These are phyloP conservation scores for Collybia sordida DNA, from an alignment of 768 basidiomycete species.

Conservation along the genomic window DNA sequence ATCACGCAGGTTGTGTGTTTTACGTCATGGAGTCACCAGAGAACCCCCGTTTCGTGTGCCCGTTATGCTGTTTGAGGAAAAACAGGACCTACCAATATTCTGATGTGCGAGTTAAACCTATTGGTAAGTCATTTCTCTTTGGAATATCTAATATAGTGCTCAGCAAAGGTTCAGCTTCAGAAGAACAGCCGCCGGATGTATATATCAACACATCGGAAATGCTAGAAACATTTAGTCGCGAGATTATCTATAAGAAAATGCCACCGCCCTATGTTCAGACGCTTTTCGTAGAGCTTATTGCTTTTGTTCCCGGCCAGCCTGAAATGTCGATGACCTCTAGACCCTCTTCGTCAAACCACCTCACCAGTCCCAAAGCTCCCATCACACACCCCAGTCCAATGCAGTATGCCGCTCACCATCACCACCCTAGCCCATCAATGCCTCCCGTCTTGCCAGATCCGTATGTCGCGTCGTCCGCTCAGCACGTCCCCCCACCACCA, in stretches of 20 bases:
- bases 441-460: conserved; percentile 8
- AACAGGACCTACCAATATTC: conserved; percentile 70
- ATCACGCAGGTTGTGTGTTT: conserved; percentile 78
- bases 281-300: conserved; percentile 72
- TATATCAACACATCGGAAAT: conserved; percentile 76
- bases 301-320: conserved; percentile 55
- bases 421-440: conserved; percentile 15
- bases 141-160: conserved; percentile 5
- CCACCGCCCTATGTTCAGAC: conserved; percentile 63
- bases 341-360: conserved; percentile 21
- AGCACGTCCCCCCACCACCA: conserved; percentile 30
- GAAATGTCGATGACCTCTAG: conserved; percentile 30
- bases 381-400: conserved; percentile 13
- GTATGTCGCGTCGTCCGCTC: conserved; percentile 15
- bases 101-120: conserved; percentile 70
- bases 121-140: conserved; percentile 40
- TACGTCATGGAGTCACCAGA: conserved; percentile 47
- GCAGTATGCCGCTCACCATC: conserved; percentile 11
- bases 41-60: conserved; percentile 57
- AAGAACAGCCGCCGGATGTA: conserved; percentile 47
- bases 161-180: conserved; percentile 11
- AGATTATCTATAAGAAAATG: conserved; percentile 68
- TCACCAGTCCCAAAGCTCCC: conserved; percentile 11
- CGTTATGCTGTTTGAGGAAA: conserved; percentile 76
- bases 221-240: conserved; percentile 72